phyloP scores from a whole-genome alignment of 371 early-diverging fungal species.

The Syncephalastrum sp. region DNA sequence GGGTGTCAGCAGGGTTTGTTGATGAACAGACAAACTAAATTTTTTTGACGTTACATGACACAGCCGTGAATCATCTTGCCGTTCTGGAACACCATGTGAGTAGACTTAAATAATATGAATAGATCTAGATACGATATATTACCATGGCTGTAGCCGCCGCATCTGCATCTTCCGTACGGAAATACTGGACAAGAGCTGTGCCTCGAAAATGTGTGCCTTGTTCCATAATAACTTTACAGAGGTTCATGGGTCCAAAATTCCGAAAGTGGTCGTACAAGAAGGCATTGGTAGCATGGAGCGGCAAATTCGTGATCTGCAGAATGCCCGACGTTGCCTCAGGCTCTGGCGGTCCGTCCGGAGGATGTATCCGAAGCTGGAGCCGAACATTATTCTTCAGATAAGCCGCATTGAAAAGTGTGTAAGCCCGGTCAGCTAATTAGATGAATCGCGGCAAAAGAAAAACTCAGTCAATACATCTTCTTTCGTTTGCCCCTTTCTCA shows the following conservation, averaged over 20 bases:
- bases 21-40: slow-evolving; percentile 8
- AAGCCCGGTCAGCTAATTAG: slow-evolving; percentile 37
- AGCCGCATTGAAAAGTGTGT: slow-evolving; percentile 37
- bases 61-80: slow-evolving; percentile 28
- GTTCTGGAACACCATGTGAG: slow-evolving; percentile 23
- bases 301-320: slow-evolving; percentile 38
- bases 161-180: slow-evolving; percentile 31
- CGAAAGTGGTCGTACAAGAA: slow-evolving; percentile 42
- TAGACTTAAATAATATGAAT: neutral
- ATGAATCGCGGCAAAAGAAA: neutral
- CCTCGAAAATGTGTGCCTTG: slow-evolving; percentile 34
- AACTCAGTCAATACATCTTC: neutral
- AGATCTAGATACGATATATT: slow-evolving; percentile 7
- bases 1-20: neutral
- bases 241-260: slow-evolving; percentile 48
- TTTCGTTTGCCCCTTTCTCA: neutral
- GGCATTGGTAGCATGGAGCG: slow-evolving; percentile 29
- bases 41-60: slow-evolving; percentile 27
- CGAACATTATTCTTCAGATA: slow-evolving; percentile 20
- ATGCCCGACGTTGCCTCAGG: slow-evolving; percentile 37
- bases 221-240: slow-evolving; percentile 38
- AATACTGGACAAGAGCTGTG: slow-evolving; percentile 48
- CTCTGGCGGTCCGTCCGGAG: slow-evolving; percentile 23
- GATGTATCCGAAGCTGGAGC: slow-evolving; percentile 30
- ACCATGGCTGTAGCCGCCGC: slow-evolving; percentile 40